Evolutionary conservation across 768 basidiomycete genomes (phyloP).

Genomic region (Favolaschia claudopus): DNA sequence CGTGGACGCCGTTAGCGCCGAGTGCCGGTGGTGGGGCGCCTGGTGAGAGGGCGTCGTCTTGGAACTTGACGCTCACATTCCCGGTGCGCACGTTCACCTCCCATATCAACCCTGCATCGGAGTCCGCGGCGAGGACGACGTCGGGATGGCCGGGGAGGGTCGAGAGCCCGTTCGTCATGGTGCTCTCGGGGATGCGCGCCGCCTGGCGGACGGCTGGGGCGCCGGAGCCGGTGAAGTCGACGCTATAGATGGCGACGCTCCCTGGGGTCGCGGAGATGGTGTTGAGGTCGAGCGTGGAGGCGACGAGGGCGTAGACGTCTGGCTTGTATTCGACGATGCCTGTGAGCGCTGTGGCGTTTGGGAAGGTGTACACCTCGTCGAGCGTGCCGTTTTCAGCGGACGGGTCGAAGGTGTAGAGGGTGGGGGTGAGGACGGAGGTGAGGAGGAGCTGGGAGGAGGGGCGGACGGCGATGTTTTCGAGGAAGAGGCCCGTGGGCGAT

Average conservation of each 20-base stretch:
- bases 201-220: slow-evolving; percentile 1
- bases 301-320: slow-evolving; percentile 15
- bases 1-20: slow-evolving; percentile 14
- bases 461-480: slow-evolving; percentile 11
- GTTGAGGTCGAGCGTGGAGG: slow-evolving; percentile 11
- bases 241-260: slow-evolving; percentile 11
- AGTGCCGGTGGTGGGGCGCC: background rate
- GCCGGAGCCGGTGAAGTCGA: slow-evolving; percentile 4
- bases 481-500: slow-evolving; percentile 4
- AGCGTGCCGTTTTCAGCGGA: slow-evolving; percentile 1
- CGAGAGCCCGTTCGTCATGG: slow-evolving; percentile 12
- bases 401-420: slow-evolving; percentile 8
- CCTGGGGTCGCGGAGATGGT: slow-evolving; percentile 3
- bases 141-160: slow-evolving; percentile 12
- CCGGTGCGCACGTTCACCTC: slow-evolving; percentile 16
- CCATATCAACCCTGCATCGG: slow-evolving; percentile 4
- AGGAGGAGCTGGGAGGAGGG: slow-evolving; percentile 5
- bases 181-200: slow-evolving; percentile 1
- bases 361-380: slow-evolving; percentile 10
- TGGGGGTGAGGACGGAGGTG: slow-evolving; percentile 6
- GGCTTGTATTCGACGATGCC: slow-evolving; percentile 6
- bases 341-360: slow-evolving; percentile 4
- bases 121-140: slow-evolving; percentile 21
- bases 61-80: slow-evolving; percentile 7
- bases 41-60: slow-evolving; percentile 4